Conservation (phyloP, 139 green algal genomes). For the Yamagishiella unicocca region DNA sequence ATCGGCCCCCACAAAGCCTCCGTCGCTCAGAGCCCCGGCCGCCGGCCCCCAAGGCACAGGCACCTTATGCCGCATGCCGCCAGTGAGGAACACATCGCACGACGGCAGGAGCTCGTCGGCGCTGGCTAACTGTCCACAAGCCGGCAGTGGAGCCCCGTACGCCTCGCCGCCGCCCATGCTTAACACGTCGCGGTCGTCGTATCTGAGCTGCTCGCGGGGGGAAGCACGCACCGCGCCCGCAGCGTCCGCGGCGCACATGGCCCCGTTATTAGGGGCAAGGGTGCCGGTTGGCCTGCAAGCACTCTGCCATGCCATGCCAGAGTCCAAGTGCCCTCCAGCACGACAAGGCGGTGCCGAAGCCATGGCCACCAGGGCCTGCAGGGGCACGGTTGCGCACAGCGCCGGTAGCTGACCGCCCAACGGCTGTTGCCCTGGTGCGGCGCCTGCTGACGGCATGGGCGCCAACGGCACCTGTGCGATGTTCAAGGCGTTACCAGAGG, state of each 20-base stretch:
- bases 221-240: background rate
- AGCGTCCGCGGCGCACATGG: background rate
- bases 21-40: too few species aligned
- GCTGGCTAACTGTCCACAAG: too few species aligned
- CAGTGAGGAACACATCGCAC: too few species aligned
- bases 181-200: background rate
- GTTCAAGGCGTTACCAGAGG: background rate
- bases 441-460: too few species aligned
- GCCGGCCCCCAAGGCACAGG: too few species aligned
- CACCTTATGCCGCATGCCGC: too few species aligned
- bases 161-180: background rate
- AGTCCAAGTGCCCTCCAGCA: too few species aligned
- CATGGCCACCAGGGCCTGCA: conserved; percentile 1
- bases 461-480: background rate
- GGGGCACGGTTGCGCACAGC: conserved; percentile 23
- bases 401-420: background rate
- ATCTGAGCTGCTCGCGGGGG: conserved; percentile 20
- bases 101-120: too few species aligned
- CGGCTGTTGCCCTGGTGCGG: background rate
- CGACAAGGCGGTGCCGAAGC: too few species aligned
- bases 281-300: background rate
- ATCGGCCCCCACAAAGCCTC: too few species aligned
- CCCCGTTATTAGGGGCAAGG: background rate
- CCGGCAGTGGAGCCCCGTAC: background rate
- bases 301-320: conserved; percentile 38